These are phyloP conservation scores for Ilyonectria sp. DNA, from an alignment of 2,329 filamentous ascomycete genomes.

Conservation along the genomic window DNA sequence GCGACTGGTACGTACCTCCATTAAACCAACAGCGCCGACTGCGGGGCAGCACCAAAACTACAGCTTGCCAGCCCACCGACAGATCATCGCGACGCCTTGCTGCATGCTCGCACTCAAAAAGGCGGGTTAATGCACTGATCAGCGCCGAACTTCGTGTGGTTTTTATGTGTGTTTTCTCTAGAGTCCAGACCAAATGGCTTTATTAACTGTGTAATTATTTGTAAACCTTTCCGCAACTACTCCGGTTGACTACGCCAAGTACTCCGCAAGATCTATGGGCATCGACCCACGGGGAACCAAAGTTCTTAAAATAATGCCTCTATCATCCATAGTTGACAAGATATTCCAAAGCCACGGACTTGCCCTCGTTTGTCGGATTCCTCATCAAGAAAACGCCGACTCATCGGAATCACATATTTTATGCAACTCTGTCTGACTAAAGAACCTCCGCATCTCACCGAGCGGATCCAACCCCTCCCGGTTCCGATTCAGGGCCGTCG, in stretches of 20 bases:
- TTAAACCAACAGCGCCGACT: slow-evolving; percentile 9
- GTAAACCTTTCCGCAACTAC: no score
- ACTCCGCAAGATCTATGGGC: background rate
- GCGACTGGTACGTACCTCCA: slow-evolving; percentile 31
- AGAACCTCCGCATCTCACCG: slow-evolving; percentile 6
- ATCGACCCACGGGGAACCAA: background rate
- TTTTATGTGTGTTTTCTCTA: no score
- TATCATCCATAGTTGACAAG: background rate
- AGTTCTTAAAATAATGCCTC: background rate
- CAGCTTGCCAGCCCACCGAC: background rate
- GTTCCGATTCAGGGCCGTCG: background rate
- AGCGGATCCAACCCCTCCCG: background rate
- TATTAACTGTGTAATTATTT: no score
- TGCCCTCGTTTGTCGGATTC: background rate
- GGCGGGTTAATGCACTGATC: slow-evolving; percentile 5
- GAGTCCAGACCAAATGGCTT: no score
- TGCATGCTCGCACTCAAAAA: background rate
- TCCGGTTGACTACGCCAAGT: no score
- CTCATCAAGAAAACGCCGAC: background rate
- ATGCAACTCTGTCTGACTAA: background rate
- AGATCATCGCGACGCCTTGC: background rate
- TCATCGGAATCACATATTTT: background rate
- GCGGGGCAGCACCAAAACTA: slow-evolving; percentile 10
- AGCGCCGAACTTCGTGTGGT: background rate
- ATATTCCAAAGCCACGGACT: background rate